These are phyloP conservation scores for Angophora floribunda DNA, from an alignment of 345 rosid genomes.

Conservation along the genomic window DNA sequence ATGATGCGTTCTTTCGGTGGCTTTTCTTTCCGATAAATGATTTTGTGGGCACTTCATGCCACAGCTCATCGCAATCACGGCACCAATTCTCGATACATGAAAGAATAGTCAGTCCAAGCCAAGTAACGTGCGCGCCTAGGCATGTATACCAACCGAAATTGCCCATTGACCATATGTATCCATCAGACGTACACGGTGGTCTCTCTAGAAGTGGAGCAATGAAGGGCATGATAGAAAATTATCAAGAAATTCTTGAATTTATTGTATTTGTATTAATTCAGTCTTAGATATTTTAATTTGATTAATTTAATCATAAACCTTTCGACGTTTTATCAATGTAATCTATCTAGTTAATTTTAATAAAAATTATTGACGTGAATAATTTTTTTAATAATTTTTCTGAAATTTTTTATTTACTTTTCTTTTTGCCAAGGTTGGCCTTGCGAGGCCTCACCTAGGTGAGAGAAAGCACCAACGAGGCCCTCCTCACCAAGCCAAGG, in stretches of 20 bases:
- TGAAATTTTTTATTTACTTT: fast-evolving
- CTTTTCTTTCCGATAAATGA: not conserved
- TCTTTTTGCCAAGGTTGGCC: not conserved
- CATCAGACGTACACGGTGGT: not conserved
- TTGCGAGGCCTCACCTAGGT: not conserved
- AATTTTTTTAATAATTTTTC: no score
- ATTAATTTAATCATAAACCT: no score
- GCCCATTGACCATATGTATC: not conserved
- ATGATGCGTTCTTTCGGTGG: not conserved
- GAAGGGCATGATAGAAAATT: not conserved
- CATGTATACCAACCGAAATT: not conserved
- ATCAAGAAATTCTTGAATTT: fast-evolving
- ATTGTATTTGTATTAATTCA: no score
- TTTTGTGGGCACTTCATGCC: not conserved
- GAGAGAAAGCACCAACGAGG: no score
- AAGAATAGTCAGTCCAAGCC: not conserved
- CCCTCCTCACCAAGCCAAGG: no score
- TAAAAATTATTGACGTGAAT: fast-evolving
- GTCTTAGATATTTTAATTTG: no score
- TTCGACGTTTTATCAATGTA: fast-evolving
- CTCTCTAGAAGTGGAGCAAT: not conserved
- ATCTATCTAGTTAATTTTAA: fast-evolving
- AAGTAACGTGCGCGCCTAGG: not conserved
- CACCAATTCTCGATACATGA: not conserved
- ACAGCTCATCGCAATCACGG: not conserved